Conservation (phyloP, 1,284 basidiomycete genomes). For the Malassezia yamatoensis region DNA sequence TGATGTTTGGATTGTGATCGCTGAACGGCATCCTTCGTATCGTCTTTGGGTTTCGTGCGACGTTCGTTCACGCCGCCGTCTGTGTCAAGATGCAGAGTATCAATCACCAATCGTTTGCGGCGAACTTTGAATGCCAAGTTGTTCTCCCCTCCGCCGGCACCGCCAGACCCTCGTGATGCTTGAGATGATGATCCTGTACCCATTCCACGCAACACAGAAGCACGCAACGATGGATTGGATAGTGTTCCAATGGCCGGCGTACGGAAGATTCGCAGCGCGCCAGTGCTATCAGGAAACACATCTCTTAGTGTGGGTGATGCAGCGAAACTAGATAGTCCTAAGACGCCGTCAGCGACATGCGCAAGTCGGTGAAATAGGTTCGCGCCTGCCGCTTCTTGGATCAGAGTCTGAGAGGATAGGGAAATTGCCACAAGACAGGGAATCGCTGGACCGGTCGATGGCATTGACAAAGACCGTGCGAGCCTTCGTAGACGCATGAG, state of each 20-base stretch:
- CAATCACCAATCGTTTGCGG: slow-evolving; percentile 72
- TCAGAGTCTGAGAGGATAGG: slow-evolving; percentile 20
- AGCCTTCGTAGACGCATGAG: slow-evolving; percentile 26
- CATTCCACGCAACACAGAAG: slow-evolving; percentile 37
- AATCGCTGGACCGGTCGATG: slow-evolving; percentile 15
- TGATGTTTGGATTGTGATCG: neutral
- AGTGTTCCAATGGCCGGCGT: slow-evolving; percentile 33
- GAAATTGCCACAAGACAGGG: slow-evolving; percentile 25
- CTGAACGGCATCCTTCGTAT: neutral
- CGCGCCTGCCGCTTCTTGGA: neutral
- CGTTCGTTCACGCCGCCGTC: slow-evolving; percentile 83
- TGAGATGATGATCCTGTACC: slow-evolving; percentile 20
- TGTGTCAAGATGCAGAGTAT: slow-evolving; percentile 82
- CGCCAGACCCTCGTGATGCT: slow-evolving; percentile 42
- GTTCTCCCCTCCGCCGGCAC: slow-evolving; percentile 62
- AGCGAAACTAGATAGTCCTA: slow-evolving; percentile 30
- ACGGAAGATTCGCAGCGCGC: slow-evolving; percentile 31
- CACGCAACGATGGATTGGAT: slow-evolving; percentile 27
- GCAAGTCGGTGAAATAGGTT: slow-evolving; percentile 25
- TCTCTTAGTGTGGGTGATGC: slow-evolving; percentile 21
- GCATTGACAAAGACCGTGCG: slow-evolving; percentile 24
- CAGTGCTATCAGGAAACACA: slow-evolving; percentile 30
- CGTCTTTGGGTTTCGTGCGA: slow-evolving; percentile 21
- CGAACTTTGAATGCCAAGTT: slow-evolving; percentile 90
- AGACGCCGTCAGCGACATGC: slow-evolving; percentile 25